These are phyloP conservation scores for Sphaerulina populicola DNA, from an alignment of 2,329 filamentous ascomycete genomes.

Conservation along the genomic window DNA sequence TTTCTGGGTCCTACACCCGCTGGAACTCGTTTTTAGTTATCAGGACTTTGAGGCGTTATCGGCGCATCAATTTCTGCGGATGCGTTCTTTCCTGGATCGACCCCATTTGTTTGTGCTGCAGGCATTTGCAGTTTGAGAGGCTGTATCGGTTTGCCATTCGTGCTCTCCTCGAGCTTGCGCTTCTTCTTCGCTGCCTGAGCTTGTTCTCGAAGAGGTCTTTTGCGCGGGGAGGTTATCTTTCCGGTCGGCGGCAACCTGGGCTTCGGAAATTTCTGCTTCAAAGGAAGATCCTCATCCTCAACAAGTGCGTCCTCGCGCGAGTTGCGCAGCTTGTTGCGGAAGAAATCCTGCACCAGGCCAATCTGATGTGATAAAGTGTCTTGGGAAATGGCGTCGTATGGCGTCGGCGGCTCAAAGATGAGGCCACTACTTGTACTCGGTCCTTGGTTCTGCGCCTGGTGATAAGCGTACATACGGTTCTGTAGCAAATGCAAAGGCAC, in stretches of 20 bases:
- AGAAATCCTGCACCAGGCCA: slow-evolving; percentile 83
- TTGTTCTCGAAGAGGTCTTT: slow-evolving; percentile 72
- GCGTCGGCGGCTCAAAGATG: slow-evolving; percentile 59
- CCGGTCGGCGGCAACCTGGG: slow-evolving; percentile 61
- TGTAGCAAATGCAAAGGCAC: slow-evolving; percentile 92
- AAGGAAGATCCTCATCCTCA: slow-evolving; percentile 89
- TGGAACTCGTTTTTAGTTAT: neutral
- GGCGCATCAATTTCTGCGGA: slow-evolving; percentile 58
- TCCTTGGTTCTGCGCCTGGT: slow-evolving; percentile 66
- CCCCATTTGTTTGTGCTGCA: slow-evolving; percentile 36
- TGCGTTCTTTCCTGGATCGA: slow-evolving; percentile 56
- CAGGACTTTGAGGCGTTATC: slow-evolving; percentile 50
- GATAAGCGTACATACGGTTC: slow-evolving; percentile 76
- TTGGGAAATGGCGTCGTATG: slow-evolving; percentile 68
- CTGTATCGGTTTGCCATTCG: slow-evolving; percentile 43
- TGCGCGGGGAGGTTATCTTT: slow-evolving; percentile 79
- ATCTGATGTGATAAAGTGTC: slow-evolving; percentile 73
- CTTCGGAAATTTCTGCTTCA: slow-evolving; percentile 70
- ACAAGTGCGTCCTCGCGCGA: slow-evolving; percentile 74
- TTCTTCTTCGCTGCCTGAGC: slow-evolving; percentile 79
- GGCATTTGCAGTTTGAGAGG: slow-evolving; percentile 42
- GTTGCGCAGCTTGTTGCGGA: slow-evolving; percentile 77
- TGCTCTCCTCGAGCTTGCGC: slow-evolving; percentile 56
- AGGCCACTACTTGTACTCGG: slow-evolving; percentile 51
- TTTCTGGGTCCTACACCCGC: neutral